A percentile compares a stretch with the other conserved stretches of the same genome.
Conservation (phyloP, 805 yeast species). For the Cyberlindnera lachancei region DNA sequence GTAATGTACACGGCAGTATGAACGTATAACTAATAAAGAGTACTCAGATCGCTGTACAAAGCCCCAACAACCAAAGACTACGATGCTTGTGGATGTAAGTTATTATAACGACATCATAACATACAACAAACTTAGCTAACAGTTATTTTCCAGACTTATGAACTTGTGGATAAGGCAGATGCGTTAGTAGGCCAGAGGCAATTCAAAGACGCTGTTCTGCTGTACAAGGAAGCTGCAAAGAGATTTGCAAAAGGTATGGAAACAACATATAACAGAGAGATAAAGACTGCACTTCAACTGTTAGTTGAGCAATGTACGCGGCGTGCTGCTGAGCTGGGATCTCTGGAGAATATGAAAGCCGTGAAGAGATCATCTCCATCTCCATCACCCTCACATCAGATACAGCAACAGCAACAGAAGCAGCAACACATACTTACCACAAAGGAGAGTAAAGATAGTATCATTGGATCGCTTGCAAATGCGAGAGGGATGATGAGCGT, state of each 20-base stretch:
- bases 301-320: slow-evolving; percentile 23
- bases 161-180: slow-evolving; percentile 44
- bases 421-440: not conserved
- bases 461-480: slow-evolving; percentile 3
- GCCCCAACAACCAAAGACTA: too few relatives aligned
- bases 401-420: not conserved
- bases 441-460: slow-evolving; percentile 1
- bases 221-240: slow-evolving; percentile 31
- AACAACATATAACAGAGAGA: slow-evolving; percentile 20
- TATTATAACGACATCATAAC: too few relatives aligned
- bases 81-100: too few relatives aligned
- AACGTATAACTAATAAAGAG: too few relatives aligned
- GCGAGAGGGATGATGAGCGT: slow-evolving; percentile 3
- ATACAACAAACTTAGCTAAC: too few relatives aligned
- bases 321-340: slow-evolving; percentile 25
- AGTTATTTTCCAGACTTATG: slow-evolving; percentile 10
- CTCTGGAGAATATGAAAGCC: slow-evolving; percentile 1
- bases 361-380: not conserved
- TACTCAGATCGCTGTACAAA: too few relatives aligned
- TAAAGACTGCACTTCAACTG: slow-evolving; percentile 23
- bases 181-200: slow-evolving; percentile 36
- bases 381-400: not conserved
- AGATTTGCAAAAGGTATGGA: slow-evolving; percentile 23
- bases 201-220: slow-evolving; percentile 31
- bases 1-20: too few relatives aligned